phyloP scores from a whole-genome alignment of 768 basidiomycete genomes.

The Sarcodon sp. region DNA sequence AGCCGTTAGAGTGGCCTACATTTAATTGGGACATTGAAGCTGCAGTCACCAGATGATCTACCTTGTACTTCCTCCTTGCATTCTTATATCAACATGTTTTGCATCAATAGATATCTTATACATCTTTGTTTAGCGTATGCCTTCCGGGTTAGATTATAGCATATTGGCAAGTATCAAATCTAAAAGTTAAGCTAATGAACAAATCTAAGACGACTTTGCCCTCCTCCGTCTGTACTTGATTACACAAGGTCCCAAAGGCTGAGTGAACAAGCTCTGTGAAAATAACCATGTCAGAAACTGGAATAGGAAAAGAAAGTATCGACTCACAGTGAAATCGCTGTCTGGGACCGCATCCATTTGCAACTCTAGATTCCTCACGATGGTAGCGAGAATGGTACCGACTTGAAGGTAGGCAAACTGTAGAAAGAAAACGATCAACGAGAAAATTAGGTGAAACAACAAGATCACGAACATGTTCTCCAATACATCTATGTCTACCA shows the following conservation, averaged over 20 bases:
- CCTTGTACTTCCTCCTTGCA: neutral
- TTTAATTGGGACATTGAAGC: neutral
- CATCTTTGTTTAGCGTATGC: neutral
- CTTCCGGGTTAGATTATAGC: neutral
- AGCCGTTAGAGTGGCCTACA: too few species aligned
- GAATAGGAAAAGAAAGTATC: neutral
- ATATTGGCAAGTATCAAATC: neutral
- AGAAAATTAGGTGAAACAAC: neutral
- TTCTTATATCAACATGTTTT: neutral
- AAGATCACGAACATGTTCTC: constrained; percentile 49
- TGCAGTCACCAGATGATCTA: neutral
- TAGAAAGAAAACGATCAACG: neutral
- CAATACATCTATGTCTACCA: constrained; percentile 90
- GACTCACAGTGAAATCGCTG: neutral
- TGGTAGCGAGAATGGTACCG: constrained; percentile 65
- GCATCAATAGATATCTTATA: neutral
- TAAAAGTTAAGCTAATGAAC: neutral
- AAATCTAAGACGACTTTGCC: neutral
- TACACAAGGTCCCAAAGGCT: neutral
- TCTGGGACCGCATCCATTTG: constrained; percentile 30
- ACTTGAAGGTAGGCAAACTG: constrained; percentile 94
- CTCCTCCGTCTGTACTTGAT: neutral
- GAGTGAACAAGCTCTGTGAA: neutral
- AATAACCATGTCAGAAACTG: neutral
- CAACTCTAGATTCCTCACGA: constrained; percentile 70